A percentile compares a stretch with the other conserved stretches of the same genome.
These are phyloP conservation scores for Fusarium illudens DNA, from an alignment of 2,329 filamentous ascomycete genomes.

Conservation along the genomic window DNA sequence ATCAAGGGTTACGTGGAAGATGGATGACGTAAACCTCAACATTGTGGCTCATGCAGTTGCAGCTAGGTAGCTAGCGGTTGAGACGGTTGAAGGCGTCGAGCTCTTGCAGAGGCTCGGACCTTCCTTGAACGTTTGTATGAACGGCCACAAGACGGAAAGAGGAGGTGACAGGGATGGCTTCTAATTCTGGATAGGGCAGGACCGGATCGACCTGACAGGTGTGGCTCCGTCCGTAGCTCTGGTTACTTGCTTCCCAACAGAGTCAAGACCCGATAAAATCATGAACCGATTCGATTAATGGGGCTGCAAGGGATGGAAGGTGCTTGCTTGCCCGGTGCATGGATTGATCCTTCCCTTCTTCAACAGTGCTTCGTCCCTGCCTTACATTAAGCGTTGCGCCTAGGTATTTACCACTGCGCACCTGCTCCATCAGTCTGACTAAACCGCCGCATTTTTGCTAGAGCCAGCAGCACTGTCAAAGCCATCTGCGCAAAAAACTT, in stretches of 20 bases:
- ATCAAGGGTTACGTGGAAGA: not conserved
- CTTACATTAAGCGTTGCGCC: not conserved
- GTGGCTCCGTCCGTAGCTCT: not conserved
- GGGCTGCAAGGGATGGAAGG: not conserved
- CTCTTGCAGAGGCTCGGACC: not conserved
- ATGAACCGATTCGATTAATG: not conserved
- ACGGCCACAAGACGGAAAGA: not conserved
- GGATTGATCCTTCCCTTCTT: not conserved
- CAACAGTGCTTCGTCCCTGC: not conserved
- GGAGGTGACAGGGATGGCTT: not conserved
- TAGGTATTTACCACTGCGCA: not conserved
- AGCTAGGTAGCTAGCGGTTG: too few species aligned
- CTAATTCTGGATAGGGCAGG: constrained; percentile 23
- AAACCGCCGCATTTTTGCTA: not conserved
- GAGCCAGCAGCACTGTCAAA: not conserved
- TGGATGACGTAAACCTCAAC: not conserved
- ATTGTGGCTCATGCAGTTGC: not conserved
- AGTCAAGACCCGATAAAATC: not conserved
- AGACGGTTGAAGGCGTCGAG: not conserved
- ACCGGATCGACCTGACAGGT: not conserved
- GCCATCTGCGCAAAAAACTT: not conserved
- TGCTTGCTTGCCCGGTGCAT: not conserved
- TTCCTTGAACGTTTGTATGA: not conserved
- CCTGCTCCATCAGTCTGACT: not conserved
- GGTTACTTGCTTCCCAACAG: not conserved